These are phyloP conservation scores for Cantharellus anzutake DNA, from an alignment of 768 basidiomycete species.

Conservation along the genomic window DNA sequence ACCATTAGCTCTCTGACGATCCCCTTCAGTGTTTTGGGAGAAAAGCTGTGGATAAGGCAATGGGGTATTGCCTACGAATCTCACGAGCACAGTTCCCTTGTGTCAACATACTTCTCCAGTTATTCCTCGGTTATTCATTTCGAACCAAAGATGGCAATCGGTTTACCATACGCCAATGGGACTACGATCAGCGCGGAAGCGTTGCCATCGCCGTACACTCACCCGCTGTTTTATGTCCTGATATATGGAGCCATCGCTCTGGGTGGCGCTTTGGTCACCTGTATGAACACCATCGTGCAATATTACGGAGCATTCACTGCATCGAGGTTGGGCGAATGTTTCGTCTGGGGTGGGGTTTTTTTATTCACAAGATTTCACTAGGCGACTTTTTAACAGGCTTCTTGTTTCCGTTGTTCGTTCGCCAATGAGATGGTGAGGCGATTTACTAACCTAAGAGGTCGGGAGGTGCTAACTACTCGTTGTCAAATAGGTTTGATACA, in stretches of 20 bases:
- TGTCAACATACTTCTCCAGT: not conserved
- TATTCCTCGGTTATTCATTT: not conserved
- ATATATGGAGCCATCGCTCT: conserved; percentile 46
- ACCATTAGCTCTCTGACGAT: not conserved
- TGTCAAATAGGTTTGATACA: conserved; percentile 26
- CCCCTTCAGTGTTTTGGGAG: conserved; percentile 9
- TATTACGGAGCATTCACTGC: conserved; percentile 17
- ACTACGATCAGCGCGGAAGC: not conserved
- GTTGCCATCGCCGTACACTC: conserved; percentile 25
- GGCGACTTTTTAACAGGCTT: conserved; percentile 26
- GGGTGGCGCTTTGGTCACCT: conserved; percentile 26
- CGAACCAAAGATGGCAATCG: not conserved
- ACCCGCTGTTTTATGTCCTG: conserved; percentile 54
- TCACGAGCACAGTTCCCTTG: not conserved
- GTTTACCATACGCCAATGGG: not conserved
- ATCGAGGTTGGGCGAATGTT: not conserved
- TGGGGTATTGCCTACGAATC: conserved; percentile 48
- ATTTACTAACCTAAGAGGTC: not conserved
- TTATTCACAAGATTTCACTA: conserved; percentile 1
- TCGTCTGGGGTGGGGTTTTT: not conserved
- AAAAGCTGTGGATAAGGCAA: conserved; percentile 24
- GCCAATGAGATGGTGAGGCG: conserved; percentile 36
- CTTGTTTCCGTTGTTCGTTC: conserved; percentile 55
- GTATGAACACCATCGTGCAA: conserved; percentile 32
- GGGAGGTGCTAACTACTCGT: not conserved